phyloP scores from a whole-genome alignment of 768 basidiomycete species.

The Xanthoconium purpureum region DNA sequence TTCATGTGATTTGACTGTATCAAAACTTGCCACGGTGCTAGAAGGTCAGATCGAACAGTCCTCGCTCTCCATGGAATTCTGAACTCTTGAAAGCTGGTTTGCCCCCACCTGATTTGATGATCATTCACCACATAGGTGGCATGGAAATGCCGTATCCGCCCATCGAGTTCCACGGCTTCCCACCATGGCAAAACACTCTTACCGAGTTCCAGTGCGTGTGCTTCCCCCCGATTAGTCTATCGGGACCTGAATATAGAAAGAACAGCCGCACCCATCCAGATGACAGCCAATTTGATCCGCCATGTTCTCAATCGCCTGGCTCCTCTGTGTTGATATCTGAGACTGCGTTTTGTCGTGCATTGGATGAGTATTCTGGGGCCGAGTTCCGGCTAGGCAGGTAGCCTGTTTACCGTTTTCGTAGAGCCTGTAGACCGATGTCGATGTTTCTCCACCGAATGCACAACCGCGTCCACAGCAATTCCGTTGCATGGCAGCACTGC shows the following conservation, averaged over 20 bases:
- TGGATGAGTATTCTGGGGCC: constrained; percentile 70
- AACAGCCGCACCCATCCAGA: constrained; percentile 24
- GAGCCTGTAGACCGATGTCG: neutral
- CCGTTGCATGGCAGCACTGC: neutral
- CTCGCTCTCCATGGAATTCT: constrained; percentile 3
- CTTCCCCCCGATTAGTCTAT: neutral
- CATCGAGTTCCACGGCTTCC: constrained; percentile 70
- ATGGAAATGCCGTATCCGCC: constrained; percentile 39
- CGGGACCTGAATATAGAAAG: constrained; percentile 1
- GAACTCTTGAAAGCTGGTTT: constrained; percentile 49
- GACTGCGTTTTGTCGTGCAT: constrained; percentile 58
- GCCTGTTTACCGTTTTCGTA: constrained; percentile 8
- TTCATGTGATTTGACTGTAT: constrained; percentile 39
- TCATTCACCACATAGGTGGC: constrained; percentile 58
- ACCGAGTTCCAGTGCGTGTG: constrained; percentile 77
- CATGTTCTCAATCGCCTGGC: neutral
- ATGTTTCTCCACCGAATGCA: neutral
- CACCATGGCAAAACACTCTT: constrained; percentile 82
- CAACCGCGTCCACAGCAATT: neutral
- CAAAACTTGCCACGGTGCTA: constrained; percentile 46
- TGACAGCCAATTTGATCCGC: constrained; percentile 1
- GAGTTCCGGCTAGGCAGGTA: constrained; percentile 81
- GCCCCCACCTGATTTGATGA: constrained; percentile 72
- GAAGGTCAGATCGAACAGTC: constrained; percentile 48
- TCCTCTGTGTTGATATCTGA: constrained; percentile 42